phyloP scores from a whole-genome alignment of 78 protist genomes.

The Guillardia theta region DNA sequence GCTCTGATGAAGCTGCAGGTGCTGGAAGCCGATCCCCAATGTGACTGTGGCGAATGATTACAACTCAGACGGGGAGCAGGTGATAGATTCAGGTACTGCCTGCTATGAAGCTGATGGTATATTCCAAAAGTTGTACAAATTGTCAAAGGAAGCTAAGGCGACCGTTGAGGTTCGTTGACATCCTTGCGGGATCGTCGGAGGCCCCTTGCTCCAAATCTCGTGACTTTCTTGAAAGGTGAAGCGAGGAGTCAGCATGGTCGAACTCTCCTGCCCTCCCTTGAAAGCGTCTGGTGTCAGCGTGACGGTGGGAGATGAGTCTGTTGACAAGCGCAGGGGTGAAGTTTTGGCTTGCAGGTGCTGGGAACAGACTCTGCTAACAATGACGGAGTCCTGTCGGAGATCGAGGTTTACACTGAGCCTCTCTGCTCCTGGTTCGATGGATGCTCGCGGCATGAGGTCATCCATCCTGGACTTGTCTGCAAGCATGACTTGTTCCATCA shows the following conservation, averaged over 20 bases:
- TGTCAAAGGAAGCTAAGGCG: too few species aligned
- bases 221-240: too few species aligned
- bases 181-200: too few species aligned
- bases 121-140: too few species aligned
- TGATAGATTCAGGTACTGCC: too few species aligned
- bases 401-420: conserved; percentile 5
- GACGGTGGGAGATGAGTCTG: too few species aligned
- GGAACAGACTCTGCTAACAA: not conserved
- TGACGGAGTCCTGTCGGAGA: not conserved
- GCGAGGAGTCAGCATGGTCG: too few species aligned
- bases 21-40: conserved; percentile 14
- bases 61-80: not conserved
- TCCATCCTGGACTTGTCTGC: not conserved
- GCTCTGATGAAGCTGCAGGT: not conserved
- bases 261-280: too few species aligned
- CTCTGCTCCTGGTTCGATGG: not conserved
- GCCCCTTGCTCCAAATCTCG: too few species aligned
- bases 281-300: not conserved
- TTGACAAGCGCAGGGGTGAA: too few species aligned
- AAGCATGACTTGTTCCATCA: not conserved
- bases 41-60: not conserved
- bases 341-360: not conserved
- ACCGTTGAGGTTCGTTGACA: too few species aligned
- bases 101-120: too few species aligned
- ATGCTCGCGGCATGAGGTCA: not conserved